A percentile compares a stretch with the other conserved stretches of the same genome.
Evolutionary conservation across 768 basidiomycete genomes (phyloP).

Genomic region (Mrakia frigida): DNA sequence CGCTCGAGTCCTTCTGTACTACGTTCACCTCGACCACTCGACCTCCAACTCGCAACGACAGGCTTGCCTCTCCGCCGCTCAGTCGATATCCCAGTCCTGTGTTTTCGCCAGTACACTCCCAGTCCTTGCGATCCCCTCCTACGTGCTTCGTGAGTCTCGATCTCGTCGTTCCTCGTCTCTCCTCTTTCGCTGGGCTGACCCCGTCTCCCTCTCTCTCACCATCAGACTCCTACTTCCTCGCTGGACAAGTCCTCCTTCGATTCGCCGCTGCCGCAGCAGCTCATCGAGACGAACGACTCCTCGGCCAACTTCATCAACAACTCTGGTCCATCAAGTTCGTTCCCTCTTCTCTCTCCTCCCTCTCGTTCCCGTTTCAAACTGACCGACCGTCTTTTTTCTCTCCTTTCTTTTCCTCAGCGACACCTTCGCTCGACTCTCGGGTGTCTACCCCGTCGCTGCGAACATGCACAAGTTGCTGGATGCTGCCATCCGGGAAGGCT

Average conservation of each 20-base stretch:
- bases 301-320: slow-evolving; percentile 17
- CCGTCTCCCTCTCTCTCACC: neutral
- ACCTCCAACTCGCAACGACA: slow-evolving; percentile 24
- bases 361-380: neutral
- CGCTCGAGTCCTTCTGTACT: slow-evolving; percentile 28
- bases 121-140: slow-evolving; percentile 6
- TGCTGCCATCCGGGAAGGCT: slow-evolving; percentile 25
- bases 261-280: slow-evolving; percentile 21
- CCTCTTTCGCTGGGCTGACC: neutral
- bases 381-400: neutral
- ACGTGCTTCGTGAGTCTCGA: slow-evolving; percentile 19
- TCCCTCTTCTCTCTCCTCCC: neutral
- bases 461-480: slow-evolving; percentile 30
- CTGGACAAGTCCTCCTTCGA: slow-evolving; percentile 29
- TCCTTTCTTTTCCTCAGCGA: neutral
- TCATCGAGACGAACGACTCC: slow-evolving; percentile 16
- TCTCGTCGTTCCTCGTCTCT: neutral
- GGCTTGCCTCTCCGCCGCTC: slow-evolving; percentile 30
- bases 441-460: slow-evolving; percentile 18
- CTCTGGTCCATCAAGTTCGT: slow-evolving; percentile 18
- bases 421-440: slow-evolving; percentile 19
- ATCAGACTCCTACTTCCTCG: slow-evolving; percentile 33
- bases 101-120: slow-evolving; percentile 12
- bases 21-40: slow-evolving; percentile 29
- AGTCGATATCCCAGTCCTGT: slow-evolving; percentile 31